These are phyloP conservation scores for barley (Hordeum vulgare) DNA, from an alignment of 176 grass and related monocot genomes.

Conservation along the genomic window DNA sequence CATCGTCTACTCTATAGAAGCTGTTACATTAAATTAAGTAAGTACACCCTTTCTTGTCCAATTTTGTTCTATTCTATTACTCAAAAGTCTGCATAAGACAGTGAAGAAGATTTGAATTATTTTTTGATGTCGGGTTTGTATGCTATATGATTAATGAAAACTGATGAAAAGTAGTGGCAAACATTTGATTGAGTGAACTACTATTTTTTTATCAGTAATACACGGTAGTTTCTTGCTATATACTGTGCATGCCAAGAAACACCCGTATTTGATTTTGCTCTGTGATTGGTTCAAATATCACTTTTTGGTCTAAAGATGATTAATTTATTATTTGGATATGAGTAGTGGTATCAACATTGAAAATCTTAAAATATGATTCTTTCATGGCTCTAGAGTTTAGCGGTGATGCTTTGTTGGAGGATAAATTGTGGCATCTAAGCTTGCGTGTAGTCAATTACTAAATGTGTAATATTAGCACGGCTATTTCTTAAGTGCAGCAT, in stretches of 20 bases:
- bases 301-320: neutral
- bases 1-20: no score
- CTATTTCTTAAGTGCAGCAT: no score
- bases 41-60: no score
- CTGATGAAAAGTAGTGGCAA: neutral
- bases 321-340: neutral
- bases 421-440: no score
- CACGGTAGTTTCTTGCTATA: neutral
- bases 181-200: neutral
- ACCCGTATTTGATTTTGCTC: neutral
- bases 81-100: no score
- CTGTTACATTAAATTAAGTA: no score
- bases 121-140: neutral
- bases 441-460: no score
- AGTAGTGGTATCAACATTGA: neutral
- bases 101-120: neutral
- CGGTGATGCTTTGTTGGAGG: no score
- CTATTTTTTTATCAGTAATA: neutral
- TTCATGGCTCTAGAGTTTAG: no score
- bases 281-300: slow-evolving; percentile 8
- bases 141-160: neutral
- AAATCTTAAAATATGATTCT: neutral
- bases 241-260: neutral
- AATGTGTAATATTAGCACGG: no score
- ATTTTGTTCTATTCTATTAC: no score